A percentile compares a stretch with the other conserved stretches of the same genome.
These are phyloP conservation scores for Linnemannia elongata DNA, from an alignment of 192 early-diverging fungal species.

Conservation along the genomic window DNA sequence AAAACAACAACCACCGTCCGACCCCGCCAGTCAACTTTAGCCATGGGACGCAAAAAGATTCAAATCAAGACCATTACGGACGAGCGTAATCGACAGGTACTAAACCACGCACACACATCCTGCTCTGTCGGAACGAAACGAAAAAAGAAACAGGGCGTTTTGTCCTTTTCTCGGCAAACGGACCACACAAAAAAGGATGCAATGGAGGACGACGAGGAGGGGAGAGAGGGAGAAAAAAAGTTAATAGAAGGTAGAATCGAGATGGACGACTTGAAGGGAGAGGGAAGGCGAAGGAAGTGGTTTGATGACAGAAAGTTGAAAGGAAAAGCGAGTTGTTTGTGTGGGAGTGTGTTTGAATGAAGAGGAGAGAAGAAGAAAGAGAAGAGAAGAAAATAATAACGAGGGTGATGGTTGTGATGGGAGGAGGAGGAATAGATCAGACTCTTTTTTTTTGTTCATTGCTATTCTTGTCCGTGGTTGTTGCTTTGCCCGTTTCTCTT, in stretches of 20 bases:
- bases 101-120: not conserved
- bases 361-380: not conserved
- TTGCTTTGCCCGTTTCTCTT: slow-evolving; percentile 17
- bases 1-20: not conserved
- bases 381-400: not conserved
- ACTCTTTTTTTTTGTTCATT: not conserved
- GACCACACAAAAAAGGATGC: not conserved
- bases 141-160: not conserved
- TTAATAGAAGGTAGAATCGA: not conserved
- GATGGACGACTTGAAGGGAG: not conserved
- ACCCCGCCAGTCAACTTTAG: not conserved
- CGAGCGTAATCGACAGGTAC: slow-evolving; percentile 92
- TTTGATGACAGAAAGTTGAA: too few species aligned
- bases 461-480: slow-evolving; percentile 9
- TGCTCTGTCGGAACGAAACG: not conserved
- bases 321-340: not conserved
- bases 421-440: not conserved
- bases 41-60: slow-evolving; percentile 96
- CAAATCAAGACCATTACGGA: slow-evolving; percentile 91
- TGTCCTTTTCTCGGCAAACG: not conserved
- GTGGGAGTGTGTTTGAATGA: not conserved
- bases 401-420: not conserved
- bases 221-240: not conserved
- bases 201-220: not conserved
- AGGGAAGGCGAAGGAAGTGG: not conserved